A percentile compares a stretch with the other conserved stretches of the same genome.
Evolutionary conservation across 1,139 yeast species (phyloP).

Genomic region (Sugiyamaella sp.): DNA sequence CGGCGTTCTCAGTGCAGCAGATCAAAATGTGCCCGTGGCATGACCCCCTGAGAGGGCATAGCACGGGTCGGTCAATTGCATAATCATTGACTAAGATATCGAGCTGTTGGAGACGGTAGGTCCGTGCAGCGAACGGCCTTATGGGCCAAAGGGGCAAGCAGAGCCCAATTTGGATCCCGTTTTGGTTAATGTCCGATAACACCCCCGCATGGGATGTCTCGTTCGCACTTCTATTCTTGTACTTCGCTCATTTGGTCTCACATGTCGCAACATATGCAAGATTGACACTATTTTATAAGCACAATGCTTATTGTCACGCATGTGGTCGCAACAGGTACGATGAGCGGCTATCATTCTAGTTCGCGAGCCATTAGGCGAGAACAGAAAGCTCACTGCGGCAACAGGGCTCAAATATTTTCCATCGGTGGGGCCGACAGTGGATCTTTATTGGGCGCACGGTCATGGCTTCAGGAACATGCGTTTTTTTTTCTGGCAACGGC

Average conservation of each 20-base stretch:
- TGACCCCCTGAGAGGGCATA: too few species aligned
- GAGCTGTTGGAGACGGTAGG: neutral
- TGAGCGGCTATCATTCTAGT: neutral
- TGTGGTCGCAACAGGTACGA: neutral
- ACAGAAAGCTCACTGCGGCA: neutral
- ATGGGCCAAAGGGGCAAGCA: too few species aligned
- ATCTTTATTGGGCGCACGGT: neutral
- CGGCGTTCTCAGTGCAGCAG: too few species aligned
- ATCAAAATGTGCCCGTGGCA: neutral
- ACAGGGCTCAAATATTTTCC: neutral
- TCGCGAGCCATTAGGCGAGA: too few species aligned
- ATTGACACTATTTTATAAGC: neutral
- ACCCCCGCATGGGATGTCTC: too few species aligned
- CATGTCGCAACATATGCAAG: neutral
- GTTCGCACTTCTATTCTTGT: too few species aligned
- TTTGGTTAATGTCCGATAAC: neutral
- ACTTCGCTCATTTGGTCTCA: too few species aligned
- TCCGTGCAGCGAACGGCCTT: too few species aligned
- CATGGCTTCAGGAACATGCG: too few species aligned
- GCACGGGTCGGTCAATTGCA: neutral
- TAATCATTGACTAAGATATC: neutral
- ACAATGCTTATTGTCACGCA: neutral
- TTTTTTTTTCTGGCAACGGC: neutral
- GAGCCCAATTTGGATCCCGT: too few species aligned
- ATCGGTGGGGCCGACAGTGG: neutral